A percentile compares a stretch with the other conserved stretches of the same genome.
Evolutionary conservation across 2,329 filamentous ascomycete species (phyloP).

Genomic region (Hansfordia pulvinata): DNA sequence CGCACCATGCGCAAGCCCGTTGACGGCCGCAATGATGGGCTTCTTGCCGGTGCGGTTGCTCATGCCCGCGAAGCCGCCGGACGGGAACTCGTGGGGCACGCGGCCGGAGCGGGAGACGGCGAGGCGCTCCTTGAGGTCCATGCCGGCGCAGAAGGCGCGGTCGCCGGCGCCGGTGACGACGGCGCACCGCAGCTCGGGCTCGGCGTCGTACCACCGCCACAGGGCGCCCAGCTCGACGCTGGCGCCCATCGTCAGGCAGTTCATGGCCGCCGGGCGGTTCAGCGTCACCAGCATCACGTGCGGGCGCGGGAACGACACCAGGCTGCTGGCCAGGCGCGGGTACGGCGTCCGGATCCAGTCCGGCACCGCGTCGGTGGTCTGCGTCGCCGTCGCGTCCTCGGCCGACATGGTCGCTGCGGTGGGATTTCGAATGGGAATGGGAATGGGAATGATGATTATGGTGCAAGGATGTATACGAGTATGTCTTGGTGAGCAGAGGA

Average conservation of each 20-base stretch:
- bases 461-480: no score
- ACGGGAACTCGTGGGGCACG: slow-evolving; percentile 17
- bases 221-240: slow-evolving; percentile 26
- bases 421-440: no score
- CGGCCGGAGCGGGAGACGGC: slow-evolving; percentile 14
- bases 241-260: slow-evolving; percentile 22
- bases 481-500: no score
- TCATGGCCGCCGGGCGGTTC: slow-evolving; percentile 25
- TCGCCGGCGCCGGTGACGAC: slow-evolving; percentile 37
- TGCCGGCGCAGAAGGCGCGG: slow-evolving; percentile 37
- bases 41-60: slow-evolving; percentile 19
- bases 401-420: neutral
- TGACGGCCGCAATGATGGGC: slow-evolving; percentile 17
- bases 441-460: no score
- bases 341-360: slow-evolving; percentile 18
- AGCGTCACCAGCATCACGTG: slow-evolving; percentile 28
- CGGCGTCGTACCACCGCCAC: slow-evolving; percentile 35
- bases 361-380: slow-evolving; percentile 15
- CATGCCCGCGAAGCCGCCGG: slow-evolving; percentile 20
- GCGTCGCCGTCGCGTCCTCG: slow-evolving; percentile 8
- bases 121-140: slow-evolving; percentile 35
- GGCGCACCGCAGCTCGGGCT: slow-evolving; percentile 31
- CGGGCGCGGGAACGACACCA: slow-evolving; percentile 24
- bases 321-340: slow-evolving; percentile 16
- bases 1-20: slow-evolving; percentile 17